Evolutionary conservation across 2,329 filamentous ascomycete species (phyloP), one percentile per base, ranked within the genome.

Genomic region (Clonostachys sp.): DNA sequence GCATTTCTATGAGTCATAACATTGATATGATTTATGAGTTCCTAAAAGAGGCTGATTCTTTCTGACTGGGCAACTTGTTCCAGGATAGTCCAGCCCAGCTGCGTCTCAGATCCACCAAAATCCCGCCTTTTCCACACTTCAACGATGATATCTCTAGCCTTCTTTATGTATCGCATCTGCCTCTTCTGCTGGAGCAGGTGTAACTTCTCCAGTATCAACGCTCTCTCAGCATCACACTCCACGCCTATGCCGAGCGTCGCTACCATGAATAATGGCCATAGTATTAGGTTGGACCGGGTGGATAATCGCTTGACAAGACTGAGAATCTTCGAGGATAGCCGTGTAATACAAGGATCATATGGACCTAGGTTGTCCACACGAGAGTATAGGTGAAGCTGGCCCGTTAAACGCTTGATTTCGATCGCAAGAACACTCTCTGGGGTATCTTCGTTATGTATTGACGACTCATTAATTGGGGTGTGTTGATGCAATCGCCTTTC

Each of bases 61-160:
- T 45, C 43, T 6, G 20, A n/a, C 20, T 66, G 2, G 65, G 56
- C n/a, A 71, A 70, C 50, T 56, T 57, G 18, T 71, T 62, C 52
- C 51, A 66, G 46, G 59, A 69, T 41, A 55, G 58, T 10, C 57
- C 71, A 33, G 61, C 58, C 33, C 55, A 58, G 6, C 61, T 62
- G 41, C 60, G 68, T 14, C 54, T 48, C 50, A 14, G 35, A 18
- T 9, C 44, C 42, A 3, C 30, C 39, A 9, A 62, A 40, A 35
- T 64, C 61, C 14, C 60, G 51, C 10, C 56, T 50, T 42, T 56
- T 62, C 60, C 62, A 64, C 0, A 64, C 58, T 14, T 55, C 52
- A 34, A 55, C 55, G n/a, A 64, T 61, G 12, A 62, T 51, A 5
- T 51, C 34, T 14, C 60, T 52, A 1, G 60, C 62, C 50, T 64